Conservation (phyloP, 768 basidiomycete genomes). For the Termitomyces titanicus region DNA sequence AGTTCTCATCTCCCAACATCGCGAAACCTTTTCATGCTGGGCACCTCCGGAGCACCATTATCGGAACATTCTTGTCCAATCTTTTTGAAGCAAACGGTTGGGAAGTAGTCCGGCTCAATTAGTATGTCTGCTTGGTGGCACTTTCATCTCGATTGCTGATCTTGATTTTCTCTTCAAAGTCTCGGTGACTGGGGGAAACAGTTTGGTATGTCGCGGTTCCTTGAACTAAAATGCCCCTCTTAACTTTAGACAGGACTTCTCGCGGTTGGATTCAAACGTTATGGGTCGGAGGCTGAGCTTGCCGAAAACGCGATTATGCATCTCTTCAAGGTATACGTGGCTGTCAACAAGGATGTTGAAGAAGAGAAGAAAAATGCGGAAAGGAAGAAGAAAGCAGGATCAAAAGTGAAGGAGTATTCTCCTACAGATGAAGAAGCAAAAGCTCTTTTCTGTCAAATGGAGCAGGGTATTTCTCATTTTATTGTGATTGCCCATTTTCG, state of each 20-base stretch:
- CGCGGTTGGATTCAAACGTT: constrained; percentile 85
- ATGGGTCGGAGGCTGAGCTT: constrained; percentile 80
- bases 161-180: constrained; percentile 1
- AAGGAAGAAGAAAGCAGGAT: neutral
- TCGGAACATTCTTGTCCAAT: constrained; percentile 88
- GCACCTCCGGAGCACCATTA: constrained; percentile 92
- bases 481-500: neutral
- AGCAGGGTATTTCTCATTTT: neutral
- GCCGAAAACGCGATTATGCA: constrained; percentile 89
- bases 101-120: constrained; percentile 84
- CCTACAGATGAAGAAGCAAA: constrained; percentile 82
- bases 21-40: constrained; percentile 98
- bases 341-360: constrained; percentile 74
- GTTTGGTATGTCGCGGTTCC: constrained; percentile 37
- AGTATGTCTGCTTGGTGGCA: constrained; percentile 25
- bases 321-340: constrained; percentile 89
- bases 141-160: neutral
- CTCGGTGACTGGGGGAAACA: constrained; percentile 98
- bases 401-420: constrained; percentile 54
- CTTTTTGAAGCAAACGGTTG: constrained; percentile 88
- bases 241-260: constrained; percentile 58
- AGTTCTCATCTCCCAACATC: constrained; percentile 95
- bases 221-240: neutral
- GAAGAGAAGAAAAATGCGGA: constrained; percentile 18
- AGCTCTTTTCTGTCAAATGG: constrained; percentile 5